Conservation (phyloP, 352 stramenopile genomes). For the Phytophthora vignae region DNA sequence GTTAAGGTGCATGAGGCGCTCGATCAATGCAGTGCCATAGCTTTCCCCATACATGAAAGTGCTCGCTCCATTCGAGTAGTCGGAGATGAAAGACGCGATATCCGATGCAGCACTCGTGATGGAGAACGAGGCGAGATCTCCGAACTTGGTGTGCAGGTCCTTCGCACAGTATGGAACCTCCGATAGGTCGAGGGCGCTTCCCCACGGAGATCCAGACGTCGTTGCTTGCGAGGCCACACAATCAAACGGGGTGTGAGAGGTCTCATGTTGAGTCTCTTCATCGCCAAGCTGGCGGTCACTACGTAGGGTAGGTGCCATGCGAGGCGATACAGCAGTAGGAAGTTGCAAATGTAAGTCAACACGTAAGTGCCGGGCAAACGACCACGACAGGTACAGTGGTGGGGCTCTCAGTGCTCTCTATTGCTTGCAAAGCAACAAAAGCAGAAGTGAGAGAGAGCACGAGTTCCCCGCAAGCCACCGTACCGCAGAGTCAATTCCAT, state of each 20-base stretch:
- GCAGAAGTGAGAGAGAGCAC: background rate
- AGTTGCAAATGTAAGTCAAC: background rate
- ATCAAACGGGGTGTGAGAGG: background rate
- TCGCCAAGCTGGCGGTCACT: background rate
- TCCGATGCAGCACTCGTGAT: too few species aligned
- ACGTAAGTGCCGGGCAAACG: background rate
- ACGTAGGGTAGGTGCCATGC: constrained; percentile 1
- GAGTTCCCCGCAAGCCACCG: background rate
- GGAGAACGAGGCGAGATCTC: too few species aligned
- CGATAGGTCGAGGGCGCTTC: too few species aligned
- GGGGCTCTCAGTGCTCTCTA: background rate
- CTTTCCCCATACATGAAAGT: too few species aligned
- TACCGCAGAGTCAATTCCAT: background rate
- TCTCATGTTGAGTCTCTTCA: constrained; percentile 1
- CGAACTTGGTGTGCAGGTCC: too few species aligned
- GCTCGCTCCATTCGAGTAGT: too few species aligned
- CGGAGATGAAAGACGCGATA: too few species aligned
- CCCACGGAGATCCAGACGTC: too few species aligned
- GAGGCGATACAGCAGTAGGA: background rate
- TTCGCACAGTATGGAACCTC: too few species aligned
- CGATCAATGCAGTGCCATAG: too few species aligned
- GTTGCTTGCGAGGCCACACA: too few species aligned
- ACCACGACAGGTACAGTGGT: background rate
- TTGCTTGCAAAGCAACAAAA: constrained; percentile 1
- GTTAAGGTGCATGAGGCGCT: too few species aligned